phyloP scores from a whole-genome alignment of 129 eudicot genomes.

The Silybum marianum region DNA sequence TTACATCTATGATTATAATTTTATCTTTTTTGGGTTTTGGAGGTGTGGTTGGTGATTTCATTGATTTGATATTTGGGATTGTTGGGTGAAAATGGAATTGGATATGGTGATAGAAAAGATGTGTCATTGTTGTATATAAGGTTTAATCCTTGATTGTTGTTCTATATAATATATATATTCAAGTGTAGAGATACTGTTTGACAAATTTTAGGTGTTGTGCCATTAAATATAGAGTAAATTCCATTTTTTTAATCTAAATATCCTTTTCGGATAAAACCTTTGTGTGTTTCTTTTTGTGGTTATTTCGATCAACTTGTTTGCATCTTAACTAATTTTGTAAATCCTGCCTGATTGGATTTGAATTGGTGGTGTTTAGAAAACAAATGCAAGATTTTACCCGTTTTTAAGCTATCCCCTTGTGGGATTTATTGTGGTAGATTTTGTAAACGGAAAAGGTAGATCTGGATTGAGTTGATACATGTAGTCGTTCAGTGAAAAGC shows the following conservation, averaged over 20 bases:
- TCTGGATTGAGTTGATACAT: no score
- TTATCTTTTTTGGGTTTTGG: conserved; percentile 13
- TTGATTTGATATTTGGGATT: conserved; percentile 21
- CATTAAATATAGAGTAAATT: not conserved
- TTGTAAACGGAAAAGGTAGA: no score
- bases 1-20: conserved; percentile 11
- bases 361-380: no score
- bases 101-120: conserved; percentile 31
- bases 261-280: not conserved
- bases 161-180: not conserved
- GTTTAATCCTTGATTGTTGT: conserved; percentile 23
- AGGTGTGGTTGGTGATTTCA: conserved; percentile 33
- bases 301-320: no score
- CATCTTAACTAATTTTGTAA: not conserved
- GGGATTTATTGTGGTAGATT: no score
- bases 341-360: not conserved
- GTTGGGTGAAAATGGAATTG: conserved; percentile 21
- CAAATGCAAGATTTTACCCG: no score
- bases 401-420: no score
- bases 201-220: not conserved
- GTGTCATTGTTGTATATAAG: conserved; percentile 38
- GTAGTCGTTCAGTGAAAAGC: no score
- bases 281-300: not conserved
- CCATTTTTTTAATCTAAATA: not conserved
- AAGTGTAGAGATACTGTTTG: conserved; percentile 14